A percentile compares a stretch with the other conserved stretches of the same genome.
Conservation (phyloP, 2,329 filamentous ascomycete species). For the Pochonia chlamydosporia region DNA sequence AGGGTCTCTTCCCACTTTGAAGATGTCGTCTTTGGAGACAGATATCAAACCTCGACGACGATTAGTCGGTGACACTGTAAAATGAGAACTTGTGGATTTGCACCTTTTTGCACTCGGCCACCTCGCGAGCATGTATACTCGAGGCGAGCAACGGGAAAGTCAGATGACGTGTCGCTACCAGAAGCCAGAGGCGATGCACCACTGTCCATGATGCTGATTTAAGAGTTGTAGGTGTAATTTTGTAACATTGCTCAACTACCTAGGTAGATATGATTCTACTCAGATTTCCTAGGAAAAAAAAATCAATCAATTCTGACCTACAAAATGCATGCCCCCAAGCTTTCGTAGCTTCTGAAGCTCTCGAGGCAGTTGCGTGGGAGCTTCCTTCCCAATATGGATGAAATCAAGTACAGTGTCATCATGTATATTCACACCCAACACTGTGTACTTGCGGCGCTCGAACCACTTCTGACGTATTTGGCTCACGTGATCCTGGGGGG, state of each 20-base stretch:
- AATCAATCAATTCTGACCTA: too few relatives aligned
- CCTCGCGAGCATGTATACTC: constrained; percentile 5
- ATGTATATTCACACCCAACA: not conserved
- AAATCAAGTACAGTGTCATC: not conserved
- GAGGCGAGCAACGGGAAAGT: constrained; percentile 3
- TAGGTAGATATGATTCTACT: too few relatives aligned
- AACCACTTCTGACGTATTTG: not conserved
- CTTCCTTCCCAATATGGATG: not conserved
- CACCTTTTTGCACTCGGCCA: constrained; percentile 6
- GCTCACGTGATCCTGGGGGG: constrained; percentile 29
- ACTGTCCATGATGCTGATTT: not conserved
- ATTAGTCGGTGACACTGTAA: constrained; percentile 2
- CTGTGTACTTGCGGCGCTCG: not conserved
- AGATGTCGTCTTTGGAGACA: constrained; percentile 23
- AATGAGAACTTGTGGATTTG: not conserved
- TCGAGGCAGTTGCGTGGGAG: not conserved
- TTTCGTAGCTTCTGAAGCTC: not conserved
- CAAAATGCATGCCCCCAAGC: not conserved
- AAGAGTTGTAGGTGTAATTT: not conserved
- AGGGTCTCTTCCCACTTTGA: constrained; percentile 30
- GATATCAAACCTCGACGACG: constrained; percentile 19
- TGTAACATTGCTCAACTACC: too few relatives aligned
- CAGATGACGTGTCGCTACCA: not conserved
- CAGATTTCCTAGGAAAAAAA: too few relatives aligned
- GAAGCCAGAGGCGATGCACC: not conserved